Percentiles rank a stretch among this genome's conserved stretches.
These are phyloP conservation scores for Yarrowia hollandica DNA, from an alignment of 805 yeast species.

Conservation along the genomic window DNA sequence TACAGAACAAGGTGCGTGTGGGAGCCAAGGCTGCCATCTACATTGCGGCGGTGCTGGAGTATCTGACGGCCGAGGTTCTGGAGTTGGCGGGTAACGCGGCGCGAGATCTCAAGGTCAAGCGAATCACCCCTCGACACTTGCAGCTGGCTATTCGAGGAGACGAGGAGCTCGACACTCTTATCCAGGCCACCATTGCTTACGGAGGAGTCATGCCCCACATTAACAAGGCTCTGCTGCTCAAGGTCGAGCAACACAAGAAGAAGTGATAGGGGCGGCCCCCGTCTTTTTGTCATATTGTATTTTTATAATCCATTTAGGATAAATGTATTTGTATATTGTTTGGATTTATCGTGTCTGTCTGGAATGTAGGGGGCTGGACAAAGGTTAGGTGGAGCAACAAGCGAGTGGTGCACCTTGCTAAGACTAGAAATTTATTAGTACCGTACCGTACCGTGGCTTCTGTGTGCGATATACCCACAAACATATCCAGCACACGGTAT, in stretches of 20 bases:
- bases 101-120: slow-evolving; percentile 88
- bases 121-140: slow-evolving; percentile 96
- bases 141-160: slow-evolving; percentile 98
- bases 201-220: slow-evolving; percentile 98
- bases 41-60: slow-evolving; percentile 93
- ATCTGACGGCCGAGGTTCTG: slow-evolving; percentile 95
- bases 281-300: slow-evolving; percentile 19
- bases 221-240: slow-evolving; percentile 74
- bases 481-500: no score
- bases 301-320: slow-evolving; percentile 11
- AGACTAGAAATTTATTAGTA: no score
- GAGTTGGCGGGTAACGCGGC: slow-evolving; percentile 99
- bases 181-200: slow-evolving; percentile 87
- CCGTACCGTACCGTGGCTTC: no score
- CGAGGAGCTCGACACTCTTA: slow-evolving; percentile 91
- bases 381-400: no score
- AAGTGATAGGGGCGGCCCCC: neutral
- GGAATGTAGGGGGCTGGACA: slow-evolving; percentile 12
- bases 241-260: slow-evolving; percentile 57
- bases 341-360: neutral
- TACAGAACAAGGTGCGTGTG: slow-evolving; percentile 79
- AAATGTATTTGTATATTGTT: slow-evolving; percentile 17
- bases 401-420: no score
- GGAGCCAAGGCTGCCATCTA: slow-evolving; percentile 91
- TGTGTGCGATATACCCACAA: no score